These are phyloP conservation scores for Geotrichum restrictum DNA, from an alignment of 1,139 yeast species.

Conservation along the genomic window DNA sequence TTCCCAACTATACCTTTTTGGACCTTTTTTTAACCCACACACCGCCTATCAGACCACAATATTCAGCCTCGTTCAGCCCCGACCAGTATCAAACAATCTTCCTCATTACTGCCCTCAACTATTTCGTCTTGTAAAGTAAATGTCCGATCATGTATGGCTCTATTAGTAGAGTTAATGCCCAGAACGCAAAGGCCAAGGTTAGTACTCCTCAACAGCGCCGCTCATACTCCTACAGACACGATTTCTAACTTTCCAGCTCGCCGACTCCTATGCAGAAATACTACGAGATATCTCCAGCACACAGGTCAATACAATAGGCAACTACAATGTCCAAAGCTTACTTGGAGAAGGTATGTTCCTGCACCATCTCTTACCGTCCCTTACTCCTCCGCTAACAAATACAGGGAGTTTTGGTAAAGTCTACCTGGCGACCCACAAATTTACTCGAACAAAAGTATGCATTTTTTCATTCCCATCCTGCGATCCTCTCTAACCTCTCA, in stretches of 20 bases:
- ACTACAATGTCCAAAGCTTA: conserved; percentile 63
- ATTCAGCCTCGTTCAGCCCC: too few relatives aligned
- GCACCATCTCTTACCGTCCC: neutral
- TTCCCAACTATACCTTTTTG: neutral
- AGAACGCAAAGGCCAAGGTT: conserved; percentile 37
- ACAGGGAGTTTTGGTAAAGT: conserved; percentile 81
- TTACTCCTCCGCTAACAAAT: too few relatives aligned
- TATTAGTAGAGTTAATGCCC: conserved; percentile 30
- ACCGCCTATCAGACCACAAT: too few relatives aligned
- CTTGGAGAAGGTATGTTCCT: conserved; percentile 60
- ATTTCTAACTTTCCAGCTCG: conserved; percentile 38
- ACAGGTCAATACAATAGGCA: conserved; percentile 64
- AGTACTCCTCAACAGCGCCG: conserved; percentile 10
- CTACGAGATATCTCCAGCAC: conserved; percentile 53
- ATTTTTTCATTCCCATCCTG: neutral
- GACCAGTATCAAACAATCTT: too few relatives aligned
- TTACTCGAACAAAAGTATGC: conserved; percentile 62
- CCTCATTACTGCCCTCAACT: neutral
- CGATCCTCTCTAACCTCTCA: conserved; percentile 12
- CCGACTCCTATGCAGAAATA: conserved; percentile 62
- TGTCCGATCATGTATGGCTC: conserved; percentile 31
- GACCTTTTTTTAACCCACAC: neutral
- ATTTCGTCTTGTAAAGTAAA: neutral
- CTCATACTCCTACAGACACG: neutral
- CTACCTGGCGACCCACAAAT: conserved; percentile 71